Conservation (phyloP, 495 filamentous ascomycete species). For the Hypoxylon trugodes region DNA sequence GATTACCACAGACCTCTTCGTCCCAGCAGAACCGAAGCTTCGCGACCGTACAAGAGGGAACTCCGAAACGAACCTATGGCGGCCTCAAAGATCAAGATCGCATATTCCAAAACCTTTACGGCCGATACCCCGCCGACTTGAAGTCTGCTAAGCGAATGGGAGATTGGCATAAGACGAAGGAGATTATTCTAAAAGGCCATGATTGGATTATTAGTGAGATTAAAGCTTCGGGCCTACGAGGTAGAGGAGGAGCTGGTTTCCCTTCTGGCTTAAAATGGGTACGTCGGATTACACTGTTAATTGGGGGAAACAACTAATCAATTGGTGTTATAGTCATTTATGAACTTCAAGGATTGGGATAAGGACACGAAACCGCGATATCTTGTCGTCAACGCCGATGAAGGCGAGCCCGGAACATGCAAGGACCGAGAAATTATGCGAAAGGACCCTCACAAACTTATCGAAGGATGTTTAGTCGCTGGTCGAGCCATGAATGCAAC, state of each 20-base stretch:
- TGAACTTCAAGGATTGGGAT: conserved; percentile 99
- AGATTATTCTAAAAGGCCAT: conserved; percentile 94
- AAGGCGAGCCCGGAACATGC: conserved; percentile 98
- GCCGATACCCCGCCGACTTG: conserved; percentile 87
- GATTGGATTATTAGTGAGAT: conserved; percentile 99
- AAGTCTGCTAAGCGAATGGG: conserved; percentile 97
- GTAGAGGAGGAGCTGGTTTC: conserved; percentile 96
- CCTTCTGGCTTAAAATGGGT: conserved; percentile 99
- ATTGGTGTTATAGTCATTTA: conserved; percentile 78
- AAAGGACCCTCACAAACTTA: conserved; percentile 97
- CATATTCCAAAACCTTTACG: conserved; percentile 98
- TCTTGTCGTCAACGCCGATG: conserved; percentile 96
- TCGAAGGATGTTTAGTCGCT: conserved; percentile 96
- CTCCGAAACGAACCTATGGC: conserved; percentile 78
- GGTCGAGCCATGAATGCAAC: conserved; percentile 98
- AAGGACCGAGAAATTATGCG: conserved; percentile 99
- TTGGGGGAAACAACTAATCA: conserved; percentile 32
- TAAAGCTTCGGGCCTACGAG: conserved; percentile 93
- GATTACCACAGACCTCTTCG: conserved; percentile 58
- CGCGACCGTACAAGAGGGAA: conserved; percentile 87
- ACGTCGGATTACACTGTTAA: conserved; percentile 40
- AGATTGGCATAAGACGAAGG: conserved; percentile 99
- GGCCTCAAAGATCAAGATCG: conserved; percentile 93
- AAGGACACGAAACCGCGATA: conserved; percentile 97
- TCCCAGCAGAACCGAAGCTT: conserved; percentile 58